A percentile compares a stretch with the other conserved stretches of the same genome.
Evolutionary conservation across 192 early-diverging fungal species (phyloP).

Genomic region (Glomus cerebriforme): DNA sequence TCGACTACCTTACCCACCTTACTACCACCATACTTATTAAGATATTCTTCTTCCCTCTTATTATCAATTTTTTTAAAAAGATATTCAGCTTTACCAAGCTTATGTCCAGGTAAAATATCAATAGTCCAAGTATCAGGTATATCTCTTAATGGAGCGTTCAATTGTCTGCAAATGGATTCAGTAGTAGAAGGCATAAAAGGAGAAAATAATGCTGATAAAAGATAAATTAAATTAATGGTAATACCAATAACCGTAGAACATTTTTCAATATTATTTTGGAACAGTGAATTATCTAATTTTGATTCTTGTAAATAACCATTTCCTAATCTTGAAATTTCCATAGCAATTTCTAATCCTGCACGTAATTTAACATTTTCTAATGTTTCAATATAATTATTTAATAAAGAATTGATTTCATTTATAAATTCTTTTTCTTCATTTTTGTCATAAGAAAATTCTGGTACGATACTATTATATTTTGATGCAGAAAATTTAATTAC

Average conservation of each 20-base stretch:
- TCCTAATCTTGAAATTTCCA: constrained; percentile 94
- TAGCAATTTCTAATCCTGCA: constrained; percentile 76
- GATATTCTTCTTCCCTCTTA: constrained; percentile 77
- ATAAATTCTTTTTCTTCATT: constrained; percentile 72
- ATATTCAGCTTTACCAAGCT: constrained; percentile 84
- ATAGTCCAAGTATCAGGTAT: constrained; percentile 76
- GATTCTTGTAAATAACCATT: constrained; percentile 95
- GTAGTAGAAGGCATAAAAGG: constrained; percentile 93
- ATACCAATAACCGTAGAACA: constrained; percentile 88
- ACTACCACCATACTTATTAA: constrained; percentile 80
- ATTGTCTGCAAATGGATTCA: constrained; percentile 75
- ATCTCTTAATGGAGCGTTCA: constrained; percentile 78
- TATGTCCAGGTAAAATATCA: constrained; percentile 83
- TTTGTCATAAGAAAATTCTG: constrained; percentile 53
- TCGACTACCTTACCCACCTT: background rate
- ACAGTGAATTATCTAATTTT: constrained; percentile 88
- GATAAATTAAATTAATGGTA: constrained; percentile 86
- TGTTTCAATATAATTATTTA: constrained; percentile 74
- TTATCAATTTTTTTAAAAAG: constrained; percentile 91
- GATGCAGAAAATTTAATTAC: constrained; percentile 89
- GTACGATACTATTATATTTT: constrained; percentile 90
- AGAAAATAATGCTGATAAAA: constrained; percentile 81
- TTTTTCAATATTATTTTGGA: constrained; percentile 68
- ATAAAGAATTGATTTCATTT: constrained; percentile 78
- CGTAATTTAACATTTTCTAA: constrained; percentile 87